phyloP scores from a whole-genome alignment of 805 yeast genomes.

The Scheffersomyces stipitis region DNA sequence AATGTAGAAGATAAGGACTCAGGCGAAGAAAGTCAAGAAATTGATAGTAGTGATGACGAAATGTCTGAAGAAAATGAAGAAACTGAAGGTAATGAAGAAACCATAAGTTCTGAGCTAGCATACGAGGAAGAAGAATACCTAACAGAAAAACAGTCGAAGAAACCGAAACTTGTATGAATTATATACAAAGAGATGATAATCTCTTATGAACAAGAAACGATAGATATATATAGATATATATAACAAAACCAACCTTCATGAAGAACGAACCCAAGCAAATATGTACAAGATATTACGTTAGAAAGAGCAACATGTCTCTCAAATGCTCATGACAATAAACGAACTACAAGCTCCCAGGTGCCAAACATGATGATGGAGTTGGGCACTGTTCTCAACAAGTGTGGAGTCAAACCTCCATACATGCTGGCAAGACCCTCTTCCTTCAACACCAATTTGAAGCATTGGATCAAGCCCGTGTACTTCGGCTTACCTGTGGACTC shows the following conservation, averaged over 20 bases:
- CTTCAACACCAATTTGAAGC: conserved; percentile 78
- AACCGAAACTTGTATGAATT: too few species aligned
- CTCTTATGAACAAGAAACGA: too few species aligned
- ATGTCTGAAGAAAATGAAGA: conserved; percentile 5
- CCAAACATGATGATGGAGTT: conserved; percentile 99
- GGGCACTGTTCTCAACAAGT: conserved; percentile 93
- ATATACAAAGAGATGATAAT: too few species aligned
- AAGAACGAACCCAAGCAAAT: too few species aligned
- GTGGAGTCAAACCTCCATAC: conserved; percentile 98
- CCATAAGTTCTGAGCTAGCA: too few species aligned
- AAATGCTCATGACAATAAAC: conserved; percentile 30
- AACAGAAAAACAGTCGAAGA: background rate
- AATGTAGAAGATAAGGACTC: conserved; percentile 1
- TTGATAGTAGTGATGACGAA: conserved; percentile 1
- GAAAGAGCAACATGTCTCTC: too few species aligned
- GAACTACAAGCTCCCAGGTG: conserved; percentile 82
- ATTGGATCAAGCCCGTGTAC: conserved; percentile 86
- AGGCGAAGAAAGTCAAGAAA: background rate
- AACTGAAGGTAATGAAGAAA: conserved; percentile 3
- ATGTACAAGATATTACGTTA: too few species aligned
- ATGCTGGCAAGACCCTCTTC: conserved; percentile 92
- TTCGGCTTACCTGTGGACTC: conserved; percentile 74
- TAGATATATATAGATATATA: too few species aligned
- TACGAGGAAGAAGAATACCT: too few species aligned
- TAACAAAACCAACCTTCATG: too few species aligned